Evolutionary conservation across 257 asterid species (phyloP).

Genomic region (Solanum virginianum): DNA sequence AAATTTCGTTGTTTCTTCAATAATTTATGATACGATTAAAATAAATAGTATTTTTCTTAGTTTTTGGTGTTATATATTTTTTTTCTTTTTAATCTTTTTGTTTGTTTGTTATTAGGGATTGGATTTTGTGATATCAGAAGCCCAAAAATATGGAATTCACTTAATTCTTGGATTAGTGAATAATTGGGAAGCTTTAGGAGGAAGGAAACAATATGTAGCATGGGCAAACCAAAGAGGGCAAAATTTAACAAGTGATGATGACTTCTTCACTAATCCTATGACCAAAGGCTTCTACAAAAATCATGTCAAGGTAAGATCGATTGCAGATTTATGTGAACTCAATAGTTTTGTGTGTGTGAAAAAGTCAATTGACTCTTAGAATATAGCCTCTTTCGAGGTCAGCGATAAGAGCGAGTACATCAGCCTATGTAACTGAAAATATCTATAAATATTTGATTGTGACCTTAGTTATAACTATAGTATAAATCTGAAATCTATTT

Average conservation of each 20-base stretch:
- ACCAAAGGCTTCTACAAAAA: constrained; percentile 13
- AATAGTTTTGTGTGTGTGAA: neutral
- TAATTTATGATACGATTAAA: no score
- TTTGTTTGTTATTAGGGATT: constrained; percentile 5
- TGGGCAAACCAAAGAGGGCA: constrained; percentile 17
- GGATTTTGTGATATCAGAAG: constrained; percentile 19
- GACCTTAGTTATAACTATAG: neutral
- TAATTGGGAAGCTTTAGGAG: constrained; percentile 16
- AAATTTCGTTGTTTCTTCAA: no score
- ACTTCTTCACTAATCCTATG: constrained; percentile 10
- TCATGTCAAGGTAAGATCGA: constrained; percentile 4
- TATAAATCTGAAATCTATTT: neutral
- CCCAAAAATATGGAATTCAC: constrained; percentile 9
- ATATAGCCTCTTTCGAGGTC: no score
- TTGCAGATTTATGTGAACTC: neutral
- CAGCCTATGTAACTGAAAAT: no score
- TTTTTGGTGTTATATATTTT: no score
- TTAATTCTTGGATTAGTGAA: constrained; percentile 17
- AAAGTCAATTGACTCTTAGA: no score
- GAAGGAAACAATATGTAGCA: constrained; percentile 16
- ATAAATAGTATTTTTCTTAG: no score
- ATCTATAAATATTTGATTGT: no score
- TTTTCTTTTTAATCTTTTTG: neutral
- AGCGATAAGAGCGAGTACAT: no score
- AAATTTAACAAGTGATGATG: constrained; percentile 13